Percentiles rank a stretch among this genome's conserved stretches.
Conservation (phyloP, 2,329 filamentous ascomycete genomes). For the Fusarium pilosicola region DNA sequence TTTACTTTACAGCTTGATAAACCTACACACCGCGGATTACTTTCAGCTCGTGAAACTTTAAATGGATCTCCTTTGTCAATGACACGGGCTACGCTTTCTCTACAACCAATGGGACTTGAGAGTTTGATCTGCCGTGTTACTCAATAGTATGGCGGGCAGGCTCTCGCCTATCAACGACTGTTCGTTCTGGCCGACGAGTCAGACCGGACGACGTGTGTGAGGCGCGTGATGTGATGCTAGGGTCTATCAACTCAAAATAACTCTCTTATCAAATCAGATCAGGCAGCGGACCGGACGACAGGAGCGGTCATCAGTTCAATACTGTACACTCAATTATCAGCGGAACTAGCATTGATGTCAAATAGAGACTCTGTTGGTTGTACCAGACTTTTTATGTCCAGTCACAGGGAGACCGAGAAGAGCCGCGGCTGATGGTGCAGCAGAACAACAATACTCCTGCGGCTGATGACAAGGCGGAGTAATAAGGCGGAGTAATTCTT, state of each 20-base stretch:
- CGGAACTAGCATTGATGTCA: neutral
- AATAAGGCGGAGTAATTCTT: neutral
- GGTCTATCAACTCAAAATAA: no score
- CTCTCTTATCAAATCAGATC: no score
- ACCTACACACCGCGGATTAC: neutral
- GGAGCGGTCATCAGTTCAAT: rapidly evolving
- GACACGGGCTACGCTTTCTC: rapidly evolving
- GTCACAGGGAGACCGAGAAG: rapidly evolving
- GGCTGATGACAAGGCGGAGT: neutral
- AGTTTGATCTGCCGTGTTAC: neutral
- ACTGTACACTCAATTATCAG: rapidly evolving
- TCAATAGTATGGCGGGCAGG: neutral
- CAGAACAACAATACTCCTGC: rapidly evolving
- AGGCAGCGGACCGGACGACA: neutral
- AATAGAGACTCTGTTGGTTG: rapidly evolving
- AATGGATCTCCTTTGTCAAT: rapidly evolving
- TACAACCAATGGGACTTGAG: rapidly evolving
- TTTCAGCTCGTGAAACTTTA: neutral
- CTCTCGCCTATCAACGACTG: neutral
- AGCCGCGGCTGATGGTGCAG: rapidly evolving
- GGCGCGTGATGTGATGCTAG: no score
- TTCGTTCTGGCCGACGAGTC: neutral
- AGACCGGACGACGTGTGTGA: no score
- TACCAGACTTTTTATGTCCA: neutral
- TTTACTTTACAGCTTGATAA: neutral